A percentile compares a stretch with the other conserved stretches of the same genome.
Conservation (phyloP, 2,329 filamentous ascomycete genomes). For the Arthrinium puccinioides region DNA sequence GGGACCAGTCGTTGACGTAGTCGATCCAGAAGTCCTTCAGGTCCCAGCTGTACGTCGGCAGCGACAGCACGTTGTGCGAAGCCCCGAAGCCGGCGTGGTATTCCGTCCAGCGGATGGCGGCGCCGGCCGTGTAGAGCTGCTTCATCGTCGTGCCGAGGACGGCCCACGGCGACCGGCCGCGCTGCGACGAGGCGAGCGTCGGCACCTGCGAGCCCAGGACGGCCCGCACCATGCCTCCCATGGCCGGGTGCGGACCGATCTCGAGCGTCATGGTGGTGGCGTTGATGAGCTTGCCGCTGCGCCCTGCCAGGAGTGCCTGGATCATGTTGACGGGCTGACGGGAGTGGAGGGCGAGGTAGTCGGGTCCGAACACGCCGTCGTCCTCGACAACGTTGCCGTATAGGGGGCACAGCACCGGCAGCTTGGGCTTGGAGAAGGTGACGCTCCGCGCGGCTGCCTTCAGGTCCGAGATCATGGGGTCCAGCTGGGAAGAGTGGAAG, state of each 20-base stretch:
- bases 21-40: constrained; percentile 47
- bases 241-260: constrained; percentile 11
- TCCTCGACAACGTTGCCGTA: background rate
- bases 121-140: constrained; percentile 39
- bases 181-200: constrained; percentile 5
- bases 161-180: constrained; percentile 1
- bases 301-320: background rate
- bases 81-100: constrained; percentile 49
- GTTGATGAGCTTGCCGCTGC: background rate
- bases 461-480: constrained; percentile 1
- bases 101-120: constrained; percentile 41
- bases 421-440: background rate
- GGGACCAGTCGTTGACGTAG: constrained; percentile 49
- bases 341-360: background rate
- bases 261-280: constrained; percentile 15
- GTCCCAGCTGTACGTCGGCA: constrained; percentile 57
- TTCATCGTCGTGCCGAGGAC: constrained; percentile 40
- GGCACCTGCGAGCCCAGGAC: constrained; percentile 4
- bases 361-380: background rate
- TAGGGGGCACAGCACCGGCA: constrained; percentile 2
- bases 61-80: constrained; percentile 42
- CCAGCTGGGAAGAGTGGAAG: constrained; percentile 4
- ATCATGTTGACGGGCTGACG: background rate
- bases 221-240: constrained; percentile 11
- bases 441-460: background rate